Evolutionary conservation across 2,329 filamentous ascomycete species (phyloP).

Genomic region (Zymoseptoria crescenta): DNA sequence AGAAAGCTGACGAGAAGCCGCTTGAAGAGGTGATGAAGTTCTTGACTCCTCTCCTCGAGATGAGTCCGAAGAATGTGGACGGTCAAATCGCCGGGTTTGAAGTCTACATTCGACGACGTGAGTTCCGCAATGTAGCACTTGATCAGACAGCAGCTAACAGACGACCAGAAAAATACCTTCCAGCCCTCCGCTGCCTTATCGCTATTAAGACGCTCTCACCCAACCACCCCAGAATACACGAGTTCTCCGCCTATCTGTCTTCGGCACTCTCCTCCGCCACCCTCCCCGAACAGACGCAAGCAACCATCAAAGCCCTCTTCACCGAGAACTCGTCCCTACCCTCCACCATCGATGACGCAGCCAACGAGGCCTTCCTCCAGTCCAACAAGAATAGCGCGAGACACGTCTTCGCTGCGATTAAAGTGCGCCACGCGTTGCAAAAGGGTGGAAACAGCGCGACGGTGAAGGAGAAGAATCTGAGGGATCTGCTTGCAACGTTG

Average conservation of each 20-base stretch:
- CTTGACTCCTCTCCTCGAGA: constrained; percentile 70
- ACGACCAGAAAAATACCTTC: constrained; percentile 64
- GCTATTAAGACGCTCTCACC: constrained; percentile 63
- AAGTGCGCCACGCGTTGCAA: constrained; percentile 48
- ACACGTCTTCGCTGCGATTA: constrained; percentile 58
- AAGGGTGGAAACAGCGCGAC: constrained; percentile 46
- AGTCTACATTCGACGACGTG: constrained; percentile 77
- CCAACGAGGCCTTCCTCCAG: constrained; percentile 59
- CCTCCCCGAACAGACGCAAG: constrained; percentile 56
- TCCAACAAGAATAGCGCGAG: constrained; percentile 54
- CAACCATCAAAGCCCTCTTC: constrained; percentile 59
- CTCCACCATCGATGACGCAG: constrained; percentile 45
- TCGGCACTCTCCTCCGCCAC: constrained; percentile 32
- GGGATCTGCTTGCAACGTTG: constrained; percentile 54
- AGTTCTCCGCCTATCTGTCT: constrained; percentile 63
- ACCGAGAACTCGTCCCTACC: constrained; percentile 46
- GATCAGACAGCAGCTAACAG: constrained; percentile 4
- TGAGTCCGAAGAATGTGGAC: constrained; percentile 70
- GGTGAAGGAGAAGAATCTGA: constrained; percentile 50
- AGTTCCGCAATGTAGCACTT: constrained; percentile 30
- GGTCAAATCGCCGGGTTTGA: constrained; percentile 84
- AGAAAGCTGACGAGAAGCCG: constrained; percentile 62
- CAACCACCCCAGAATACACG: constrained; percentile 63
- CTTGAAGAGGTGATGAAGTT: constrained; percentile 84
- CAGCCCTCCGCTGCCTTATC: constrained; percentile 78